Evolutionary conservation across 78 protist genomes (phyloP), one percentile per base, ranked within the genome.

Genomic region (Paratrimastix pyriformis): DNA sequence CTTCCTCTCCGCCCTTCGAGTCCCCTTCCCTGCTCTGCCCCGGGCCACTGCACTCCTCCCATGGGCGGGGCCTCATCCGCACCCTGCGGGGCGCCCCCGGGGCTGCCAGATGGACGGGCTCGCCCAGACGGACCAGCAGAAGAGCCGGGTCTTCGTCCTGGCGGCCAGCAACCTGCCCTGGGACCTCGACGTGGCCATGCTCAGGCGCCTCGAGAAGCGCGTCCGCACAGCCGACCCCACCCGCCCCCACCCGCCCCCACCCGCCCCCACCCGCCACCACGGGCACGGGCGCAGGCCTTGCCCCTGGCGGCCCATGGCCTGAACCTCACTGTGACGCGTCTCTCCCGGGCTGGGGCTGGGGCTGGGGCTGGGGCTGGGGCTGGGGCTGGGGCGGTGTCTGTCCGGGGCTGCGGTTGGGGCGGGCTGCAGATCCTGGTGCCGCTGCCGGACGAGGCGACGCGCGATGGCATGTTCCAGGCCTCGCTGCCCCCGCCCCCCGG

Each of bases 141-240:
- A 26, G 55, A 44, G 1, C 43, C 48, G 8, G 7, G 80, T 83
- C 24, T 83, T 83, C 24, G 87, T 86, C 11, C 79, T 86, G 29
- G 87, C 76, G 37, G 92, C 90, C 15, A 45, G 79, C 18, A 88
- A 88, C 38, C 44, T 85, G 15, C 92, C 92, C 0, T 88, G 92
- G 92, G 84, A 83, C 24, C 69, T 88, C 24, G 92, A 88, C 74
- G 29, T 29, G 9, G 88, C 84, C 30, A 50, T 84, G 21, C 78
- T 76, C 32, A 64, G 88, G 15, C 58, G 87, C 1, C 62, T 87
- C 30, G 87, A 84, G 44, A 76, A 69, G 50, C 18, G 37, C 11
- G 15, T 38, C 30, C n/a, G n/a, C n/a, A n/a, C n/a, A n/a, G n/a
- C n/a, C n/a, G n/a, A n/a, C n/a, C n/a, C n/a, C n/a, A n/a, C n/a